Evolutionary conservation across 2,329 filamentous ascomycete species (phyloP), one percentile per base, ranked within the genome.

Genomic region (Chaetomium strumarium): DNA sequence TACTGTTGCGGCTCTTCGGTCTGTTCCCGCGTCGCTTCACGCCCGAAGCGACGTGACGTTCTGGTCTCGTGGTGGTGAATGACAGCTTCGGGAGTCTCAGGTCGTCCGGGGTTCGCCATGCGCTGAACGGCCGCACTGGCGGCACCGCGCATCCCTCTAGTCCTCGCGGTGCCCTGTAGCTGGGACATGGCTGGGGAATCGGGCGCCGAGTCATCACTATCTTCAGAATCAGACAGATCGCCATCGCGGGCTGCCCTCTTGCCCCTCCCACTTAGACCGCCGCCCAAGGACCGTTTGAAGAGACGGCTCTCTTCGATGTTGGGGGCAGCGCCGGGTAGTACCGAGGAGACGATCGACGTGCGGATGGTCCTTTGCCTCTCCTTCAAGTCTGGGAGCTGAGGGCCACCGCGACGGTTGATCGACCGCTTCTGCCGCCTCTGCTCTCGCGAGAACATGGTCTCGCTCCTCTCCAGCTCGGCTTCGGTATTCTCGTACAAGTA

Each of bases 401-500:
- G 93, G 0, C 93, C 93, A 58, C 93, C 93, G 63, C 93, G 83
- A 57, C 93, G 81, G 67, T 96, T 97, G 62, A 96, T 88, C 7
- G 93, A 96, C 44, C 93, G 83, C 73, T 99, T 99, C 71, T 97
- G 91, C 47, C 91, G 83, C 62, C 93, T 80, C 69, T 97, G 91
- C 67, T 99, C 93, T 59, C 93, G 83, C 53, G 93, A 91, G 62
- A 97, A 92, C 37, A 91, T 93, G 30, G 91, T 82, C 68, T 99
- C 93, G 49, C 91, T 92, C 56, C 87, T 82, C 68, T 97, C 91
- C 40, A 97, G 74, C 60, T 96, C 91, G 29, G 85, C 83, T 63
- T 97, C 92, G 62, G 85, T 95, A 62, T 97, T 80, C 69, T 97
- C 93, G 69, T 95, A 97, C 44, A 99, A 76, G 67, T 92, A 95